Evolutionary conservation across 1,284 basidiomycete genomes (phyloP).

Genomic region (Thelephora terrestris): DNA sequence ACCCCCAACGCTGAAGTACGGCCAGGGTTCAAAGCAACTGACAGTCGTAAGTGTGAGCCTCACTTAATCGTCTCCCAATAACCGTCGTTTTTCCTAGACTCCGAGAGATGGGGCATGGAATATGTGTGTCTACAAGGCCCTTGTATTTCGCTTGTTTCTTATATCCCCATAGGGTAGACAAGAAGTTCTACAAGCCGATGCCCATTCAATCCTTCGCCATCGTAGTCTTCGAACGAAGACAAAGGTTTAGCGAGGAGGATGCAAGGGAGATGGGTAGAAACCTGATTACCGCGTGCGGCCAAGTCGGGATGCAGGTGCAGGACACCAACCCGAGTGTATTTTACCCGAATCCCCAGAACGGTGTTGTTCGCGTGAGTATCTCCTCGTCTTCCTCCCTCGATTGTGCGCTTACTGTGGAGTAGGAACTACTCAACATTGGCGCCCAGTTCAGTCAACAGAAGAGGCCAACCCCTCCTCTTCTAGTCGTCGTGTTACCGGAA

Average conservation of each 20-base stretch:
- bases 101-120: constrained; percentile 64
- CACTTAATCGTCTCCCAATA: constrained; percentile 1
- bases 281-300: constrained; percentile 34
- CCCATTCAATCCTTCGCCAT: constrained; percentile 47
- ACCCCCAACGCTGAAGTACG: constrained; percentile 55
- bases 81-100: constrained; percentile 23
- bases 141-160: constrained; percentile 5
- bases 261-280: constrained; percentile 42
- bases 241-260: constrained; percentile 35
- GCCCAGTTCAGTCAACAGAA: constrained; percentile 29
- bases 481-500: constrained; percentile 66
- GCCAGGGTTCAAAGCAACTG: constrained; percentile 35
- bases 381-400: neutral
- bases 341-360: constrained; percentile 45
- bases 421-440: constrained; percentile 43
- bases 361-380: constrained; percentile 34
- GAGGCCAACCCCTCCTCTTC: constrained; percentile 37
- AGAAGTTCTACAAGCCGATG: constrained; percentile 46
- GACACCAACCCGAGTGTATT: constrained; percentile 32
- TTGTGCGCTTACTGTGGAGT: neutral
- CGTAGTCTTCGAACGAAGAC: constrained; percentile 49
- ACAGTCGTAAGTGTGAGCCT: constrained; percentile 35
- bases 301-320: constrained; percentile 44
- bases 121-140: constrained; percentile 31
- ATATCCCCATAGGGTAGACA: constrained; percentile 41